These are phyloP conservation scores for Teunomyces gatunensis DNA, from an alignment of 805 yeast genomes.

Conservation along the genomic window DNA sequence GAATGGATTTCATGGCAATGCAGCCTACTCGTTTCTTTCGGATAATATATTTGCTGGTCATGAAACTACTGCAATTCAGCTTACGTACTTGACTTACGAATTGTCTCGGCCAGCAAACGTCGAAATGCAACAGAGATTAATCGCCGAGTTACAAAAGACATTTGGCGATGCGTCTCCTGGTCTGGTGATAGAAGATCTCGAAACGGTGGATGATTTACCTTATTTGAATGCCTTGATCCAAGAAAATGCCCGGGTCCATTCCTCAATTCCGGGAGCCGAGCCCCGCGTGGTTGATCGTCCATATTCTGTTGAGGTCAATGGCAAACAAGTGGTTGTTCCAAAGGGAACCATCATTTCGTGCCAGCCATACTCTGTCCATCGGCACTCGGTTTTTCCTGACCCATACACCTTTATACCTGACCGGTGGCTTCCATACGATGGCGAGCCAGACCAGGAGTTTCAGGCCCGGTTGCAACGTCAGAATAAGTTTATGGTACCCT, in stretches of 20 bases:
- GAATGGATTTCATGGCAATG: slow-evolving; percentile 28
- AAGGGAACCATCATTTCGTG: slow-evolving; percentile 55
- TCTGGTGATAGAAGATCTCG: slow-evolving; percentile 27
- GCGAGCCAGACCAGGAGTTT: slow-evolving; percentile 32
- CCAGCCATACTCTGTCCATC: slow-evolving; percentile 66
- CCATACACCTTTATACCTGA: slow-evolving; percentile 57
- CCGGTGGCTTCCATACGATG: slow-evolving; percentile 51
- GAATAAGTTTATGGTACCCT: slow-evolving; percentile 58
- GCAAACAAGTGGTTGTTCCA: slow-evolving; percentile 37
- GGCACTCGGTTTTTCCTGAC: slow-evolving; percentile 51
- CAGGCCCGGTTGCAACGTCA: slow-evolving; percentile 39
- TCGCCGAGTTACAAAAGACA: slow-evolving; percentile 41
- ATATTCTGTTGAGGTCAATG: slow-evolving; percentile 22
- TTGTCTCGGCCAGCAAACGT: slow-evolving; percentile 49
- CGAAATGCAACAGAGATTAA: slow-evolving; percentile 46
- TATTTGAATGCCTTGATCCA: slow-evolving; percentile 58
- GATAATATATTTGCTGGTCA: slow-evolving; percentile 79
- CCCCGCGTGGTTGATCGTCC: slow-evolving; percentile 48
- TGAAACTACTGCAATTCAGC: slow-evolving; percentile 64
- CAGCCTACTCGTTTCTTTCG: slow-evolving; percentile 40
- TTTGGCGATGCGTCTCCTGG: slow-evolving; percentile 30
- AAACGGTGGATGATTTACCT: slow-evolving; percentile 52
- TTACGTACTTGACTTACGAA: slow-evolving; percentile 58
- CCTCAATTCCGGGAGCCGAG: slow-evolving; percentile 74
- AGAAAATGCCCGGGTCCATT: slow-evolving; percentile 61